phyloP scores from a whole-genome alignment of 768 basidiomycete genomes.

The Ramaria rubella region DNA sequence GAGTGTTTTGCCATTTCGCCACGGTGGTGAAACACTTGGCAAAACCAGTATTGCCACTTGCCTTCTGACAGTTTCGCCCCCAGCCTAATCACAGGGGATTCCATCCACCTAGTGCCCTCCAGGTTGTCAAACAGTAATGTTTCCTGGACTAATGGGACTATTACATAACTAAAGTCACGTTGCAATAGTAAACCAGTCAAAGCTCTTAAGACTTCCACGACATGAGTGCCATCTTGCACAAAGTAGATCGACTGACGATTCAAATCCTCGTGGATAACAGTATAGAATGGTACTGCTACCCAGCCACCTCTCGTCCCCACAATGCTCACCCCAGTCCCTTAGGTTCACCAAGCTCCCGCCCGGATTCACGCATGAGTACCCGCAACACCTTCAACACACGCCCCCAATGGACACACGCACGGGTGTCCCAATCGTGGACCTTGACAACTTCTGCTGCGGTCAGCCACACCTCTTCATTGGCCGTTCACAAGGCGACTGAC shows the following conservation, averaged over 20 bases:
- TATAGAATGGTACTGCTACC: constrained; percentile 63
- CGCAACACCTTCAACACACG: constrained; percentile 51
- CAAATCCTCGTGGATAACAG: constrained; percentile 72
- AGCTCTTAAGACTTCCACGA: background rate
- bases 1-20: too few relatives aligned
- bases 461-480: constrained; percentile 23
- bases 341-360: constrained; percentile 79
- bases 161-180: too few relatives aligned
- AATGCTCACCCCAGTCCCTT: background rate
- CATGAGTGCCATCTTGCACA: background rate
- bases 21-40: too few relatives aligned
- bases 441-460: constrained; percentile 70
- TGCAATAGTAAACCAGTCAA: too few relatives aligned
- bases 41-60: too few relatives aligned
- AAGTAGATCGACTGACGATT: constrained; percentile 38
- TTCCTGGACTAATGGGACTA: too few relatives aligned
- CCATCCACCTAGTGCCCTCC: too few relatives aligned
- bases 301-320: background rate
- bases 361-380: constrained; percentile 68
- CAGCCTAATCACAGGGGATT: too few relatives aligned
- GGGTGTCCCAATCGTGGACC: constrained; percentile 59
- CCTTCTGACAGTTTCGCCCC: too few relatives aligned
- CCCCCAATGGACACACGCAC: constrained; percentile 38
- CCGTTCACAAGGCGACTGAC: too few relatives aligned
- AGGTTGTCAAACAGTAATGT: too few relatives aligned